Evolutionary conservation across 2,329 filamentous ascomycete genomes (phyloP).

Genomic region (Chaetomiaceae sp.): DNA sequence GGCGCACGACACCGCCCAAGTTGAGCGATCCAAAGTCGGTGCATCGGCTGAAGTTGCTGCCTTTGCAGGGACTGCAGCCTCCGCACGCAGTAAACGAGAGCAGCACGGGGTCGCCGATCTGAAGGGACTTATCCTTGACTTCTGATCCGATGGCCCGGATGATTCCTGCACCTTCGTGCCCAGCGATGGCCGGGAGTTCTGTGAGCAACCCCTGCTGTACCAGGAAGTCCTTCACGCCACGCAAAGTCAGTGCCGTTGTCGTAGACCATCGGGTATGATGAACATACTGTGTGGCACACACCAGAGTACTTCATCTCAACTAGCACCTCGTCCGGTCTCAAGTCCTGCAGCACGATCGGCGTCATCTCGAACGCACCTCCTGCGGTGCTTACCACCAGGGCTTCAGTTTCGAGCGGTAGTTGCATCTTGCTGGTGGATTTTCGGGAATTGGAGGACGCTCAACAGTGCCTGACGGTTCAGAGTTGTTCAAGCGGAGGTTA

Average conservation of each 20-base stretch:
- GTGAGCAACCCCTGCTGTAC: constrained; percentile 25
- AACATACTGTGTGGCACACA: constrained; percentile 27
- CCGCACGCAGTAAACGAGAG: constrained; percentile 31
- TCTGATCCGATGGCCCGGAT: constrained; percentile 26
- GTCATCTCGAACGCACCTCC: constrained; percentile 11
- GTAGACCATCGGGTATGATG: too few species aligned
- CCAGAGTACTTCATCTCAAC: constrained; percentile 29
- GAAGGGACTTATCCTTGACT: constrained; percentile 25
- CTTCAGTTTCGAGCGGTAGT: constrained; percentile 13
- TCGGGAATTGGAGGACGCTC: too few species aligned
- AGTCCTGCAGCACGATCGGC: constrained; percentile 11
- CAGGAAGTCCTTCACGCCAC: constrained; percentile 26
- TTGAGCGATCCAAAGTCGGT: constrained; percentile 21
- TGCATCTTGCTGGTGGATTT: too few species aligned
- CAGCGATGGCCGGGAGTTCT: constrained; percentile 27
- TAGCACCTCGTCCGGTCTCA: constrained; percentile 17
- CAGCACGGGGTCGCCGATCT: constrained; percentile 31
- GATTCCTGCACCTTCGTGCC: constrained; percentile 26
- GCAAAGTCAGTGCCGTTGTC: too few species aligned
- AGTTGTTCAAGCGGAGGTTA: too few species aligned
- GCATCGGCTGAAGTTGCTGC: constrained; percentile 28
- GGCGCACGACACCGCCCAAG: constrained; percentile 16
- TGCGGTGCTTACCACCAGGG: constrained; percentile 7
- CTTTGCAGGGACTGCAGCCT: constrained; percentile 27
- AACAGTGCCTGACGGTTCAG: too few species aligned